phyloP scores from a whole-genome alignment of 768 basidiomycete genomes.

The Auricularia cornea region DNA sequence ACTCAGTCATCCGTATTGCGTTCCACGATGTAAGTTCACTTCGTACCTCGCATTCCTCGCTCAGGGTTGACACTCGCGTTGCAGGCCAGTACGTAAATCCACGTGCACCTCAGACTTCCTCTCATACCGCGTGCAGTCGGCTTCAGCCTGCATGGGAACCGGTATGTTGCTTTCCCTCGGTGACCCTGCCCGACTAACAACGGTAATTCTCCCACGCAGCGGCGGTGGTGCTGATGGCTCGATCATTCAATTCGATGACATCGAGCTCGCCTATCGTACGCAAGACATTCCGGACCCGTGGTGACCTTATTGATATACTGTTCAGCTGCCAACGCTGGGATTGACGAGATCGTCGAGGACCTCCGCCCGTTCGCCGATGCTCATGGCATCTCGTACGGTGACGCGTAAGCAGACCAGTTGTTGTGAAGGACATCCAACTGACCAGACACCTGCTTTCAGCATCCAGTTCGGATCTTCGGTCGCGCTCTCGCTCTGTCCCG shows the following conservation, averaged over 20 bases:
- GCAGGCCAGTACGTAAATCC: no score
- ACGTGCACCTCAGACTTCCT: no score
- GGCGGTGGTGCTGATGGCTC: slow-evolving; percentile 22
- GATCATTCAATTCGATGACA: slow-evolving; percentile 14
- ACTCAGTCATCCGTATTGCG: slow-evolving; percentile 18
- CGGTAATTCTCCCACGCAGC: slow-evolving; percentile 1
- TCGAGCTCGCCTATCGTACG: slow-evolving; percentile 10
- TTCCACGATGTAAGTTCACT: not conserved
- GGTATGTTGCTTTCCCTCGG: no score
- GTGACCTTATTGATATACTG: not conserved
- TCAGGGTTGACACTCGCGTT: slow-evolving; percentile 5
- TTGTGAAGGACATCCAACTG: not conserved
- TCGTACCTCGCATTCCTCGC: slow-evolving; percentile 7
- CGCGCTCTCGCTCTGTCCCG: slow-evolving; percentile 16
- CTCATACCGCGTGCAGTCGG: no score
- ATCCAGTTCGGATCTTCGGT: slow-evolving; percentile 18
- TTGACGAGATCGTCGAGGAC: slow-evolving; percentile 16
- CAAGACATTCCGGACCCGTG: no score
- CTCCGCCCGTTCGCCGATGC: slow-evolving; percentile 13
- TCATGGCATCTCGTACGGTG: slow-evolving; percentile 15
- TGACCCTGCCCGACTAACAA: no score
- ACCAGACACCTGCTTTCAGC: not conserved
- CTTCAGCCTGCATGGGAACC: no score
- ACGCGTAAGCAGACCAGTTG: slow-evolving; percentile 2
- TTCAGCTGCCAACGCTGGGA: slow-evolving; percentile 19